Conservation (phyloP, 169 alveolate species). For the Plasmodium knowlesi region DNA sequence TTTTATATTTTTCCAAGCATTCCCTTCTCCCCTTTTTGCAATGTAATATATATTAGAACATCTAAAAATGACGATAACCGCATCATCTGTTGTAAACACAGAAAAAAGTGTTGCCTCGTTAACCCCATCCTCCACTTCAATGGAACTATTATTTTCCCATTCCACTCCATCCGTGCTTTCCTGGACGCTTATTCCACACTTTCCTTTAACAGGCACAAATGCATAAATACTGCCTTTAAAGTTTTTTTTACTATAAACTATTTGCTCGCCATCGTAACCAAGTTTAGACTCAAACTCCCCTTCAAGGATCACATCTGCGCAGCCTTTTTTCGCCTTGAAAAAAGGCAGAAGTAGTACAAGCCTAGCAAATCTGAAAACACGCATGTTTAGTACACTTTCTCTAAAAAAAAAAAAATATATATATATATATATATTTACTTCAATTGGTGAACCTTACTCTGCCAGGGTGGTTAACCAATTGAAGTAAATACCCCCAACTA, state of each 20-base stretch:
- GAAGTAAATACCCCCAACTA: not conserved
- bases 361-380: not conserved
- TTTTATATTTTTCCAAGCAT: not conserved
- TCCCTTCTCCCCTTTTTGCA: not conserved
- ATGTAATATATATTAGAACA: conserved; percentile 14
- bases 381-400: not conserved
- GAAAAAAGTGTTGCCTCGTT: conserved; percentile 4
- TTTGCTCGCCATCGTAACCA: not conserved
- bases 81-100: conserved; percentile 9
- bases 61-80: conserved; percentile 14
- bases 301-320: conserved; percentile 16
- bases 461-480: not conserved
- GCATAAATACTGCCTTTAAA: conserved; percentile 38
- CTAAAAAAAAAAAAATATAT: not conserved
- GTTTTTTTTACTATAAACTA: not conserved
- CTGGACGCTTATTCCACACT: conserved; percentile 11
- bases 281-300: not conserved
- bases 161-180: not conserved
- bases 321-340: not conserved
- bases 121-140: not conserved
- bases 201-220: conserved; percentile 1
- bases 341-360: not conserved
- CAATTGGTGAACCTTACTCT: not conserved
- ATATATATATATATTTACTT: no score
- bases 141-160: not conserved